These are phyloP conservation scores for Xylaria sp. DNA, from an alignment of 2,329 filamentous ascomycete species.

Conservation along the genomic window DNA sequence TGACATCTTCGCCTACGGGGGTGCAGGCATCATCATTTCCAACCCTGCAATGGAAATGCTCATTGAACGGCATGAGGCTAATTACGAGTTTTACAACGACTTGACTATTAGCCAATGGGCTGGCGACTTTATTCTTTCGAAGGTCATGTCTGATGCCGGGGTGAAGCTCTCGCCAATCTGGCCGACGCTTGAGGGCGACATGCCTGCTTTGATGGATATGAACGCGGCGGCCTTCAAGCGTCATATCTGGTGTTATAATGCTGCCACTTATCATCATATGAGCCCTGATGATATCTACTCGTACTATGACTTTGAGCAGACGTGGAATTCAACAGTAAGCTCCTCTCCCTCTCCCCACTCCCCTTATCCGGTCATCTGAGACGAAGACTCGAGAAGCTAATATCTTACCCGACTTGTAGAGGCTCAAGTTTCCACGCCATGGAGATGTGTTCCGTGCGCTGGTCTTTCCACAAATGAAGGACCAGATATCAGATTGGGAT, in stretches of 20 bases:
- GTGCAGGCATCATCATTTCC: slow-evolving; percentile 35
- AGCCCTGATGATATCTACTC: slow-evolving; percentile 29
- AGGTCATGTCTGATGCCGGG: slow-evolving; percentile 29
- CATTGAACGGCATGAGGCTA: slow-evolving; percentile 17
- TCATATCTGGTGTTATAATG: slow-evolving; percentile 34
- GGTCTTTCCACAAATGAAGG: slow-evolving; percentile 22
- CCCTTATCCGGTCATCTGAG: neutral
- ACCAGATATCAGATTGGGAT: slow-evolving; percentile 26
- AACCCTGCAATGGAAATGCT: slow-evolving; percentile 34
- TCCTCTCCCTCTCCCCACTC: too few relatives aligned
- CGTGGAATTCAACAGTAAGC: slow-evolving; percentile 27
- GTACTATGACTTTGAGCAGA: slow-evolving; percentile 31
- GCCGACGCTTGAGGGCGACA: slow-evolving; percentile 35
- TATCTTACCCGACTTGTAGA: neutral
- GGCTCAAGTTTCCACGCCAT: slow-evolving; percentile 22
- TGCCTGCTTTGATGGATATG: slow-evolving; percentile 26
- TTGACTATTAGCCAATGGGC: slow-evolving; percentile 34
- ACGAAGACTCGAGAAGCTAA: neutral
- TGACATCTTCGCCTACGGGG: slow-evolving; percentile 30
- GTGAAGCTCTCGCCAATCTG: slow-evolving; percentile 23
- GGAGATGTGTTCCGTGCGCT: slow-evolving; percentile 33
- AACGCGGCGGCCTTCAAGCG: neutral
- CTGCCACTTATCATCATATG: slow-evolving; percentile 33
- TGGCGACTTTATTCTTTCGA: slow-evolving; percentile 33
- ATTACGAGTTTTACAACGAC: slow-evolving; percentile 21